phyloP scores from a whole-genome alignment of 495 filamentous ascomycete genomes.

The Neurospora sp. region DNA sequence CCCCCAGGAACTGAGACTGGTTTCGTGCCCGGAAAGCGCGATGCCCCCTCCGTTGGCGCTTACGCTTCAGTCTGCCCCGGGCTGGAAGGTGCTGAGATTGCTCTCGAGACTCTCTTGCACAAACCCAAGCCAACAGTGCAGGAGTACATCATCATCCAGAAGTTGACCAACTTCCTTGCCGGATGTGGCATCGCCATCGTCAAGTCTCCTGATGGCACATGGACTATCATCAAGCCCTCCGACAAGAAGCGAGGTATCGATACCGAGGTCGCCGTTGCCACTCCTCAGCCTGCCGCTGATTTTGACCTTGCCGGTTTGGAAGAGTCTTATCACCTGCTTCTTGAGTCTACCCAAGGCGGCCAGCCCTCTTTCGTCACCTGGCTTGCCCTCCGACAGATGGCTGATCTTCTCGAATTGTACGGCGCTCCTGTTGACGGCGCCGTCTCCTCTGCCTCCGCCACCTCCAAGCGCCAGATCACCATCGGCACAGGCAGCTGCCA shows the following conservation, averaged over 20 bases:
- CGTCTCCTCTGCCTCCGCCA: background rate
- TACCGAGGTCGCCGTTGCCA: background rate
- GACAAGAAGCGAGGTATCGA: constrained; percentile 10
- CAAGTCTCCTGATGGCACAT: constrained; percentile 26
- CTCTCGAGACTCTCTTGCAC: constrained; percentile 11
- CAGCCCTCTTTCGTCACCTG: constrained; percentile 17
- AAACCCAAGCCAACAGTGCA: constrained; percentile 15
- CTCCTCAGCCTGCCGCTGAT: background rate
- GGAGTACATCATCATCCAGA: constrained; percentile 17
- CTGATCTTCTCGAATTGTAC: constrained; percentile 21
- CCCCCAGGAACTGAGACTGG: constrained; percentile 5
- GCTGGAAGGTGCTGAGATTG: constrained; percentile 12
- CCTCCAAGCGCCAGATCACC: constrained; percentile 21
- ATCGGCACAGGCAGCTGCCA: constrained; percentile 14
- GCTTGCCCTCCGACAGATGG: constrained; percentile 16
- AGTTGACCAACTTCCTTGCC: constrained; percentile 23
- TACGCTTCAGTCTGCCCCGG: constrained; percentile 11
- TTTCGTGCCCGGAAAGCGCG: constrained; percentile 3
- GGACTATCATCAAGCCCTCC: constrained; percentile 25
- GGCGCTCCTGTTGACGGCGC: constrained; percentile 10
- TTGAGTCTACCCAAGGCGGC: constrained; percentile 1
- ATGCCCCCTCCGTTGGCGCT: constrained; percentile 3
- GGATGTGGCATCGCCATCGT: constrained; percentile 31
- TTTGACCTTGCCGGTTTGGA: constrained; percentile 15
- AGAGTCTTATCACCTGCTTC: constrained; percentile 7